These are phyloP conservation scores for Saccharomycopsis sp. DNA, from an alignment of 805 yeast species.

Conservation along the genomic window DNA sequence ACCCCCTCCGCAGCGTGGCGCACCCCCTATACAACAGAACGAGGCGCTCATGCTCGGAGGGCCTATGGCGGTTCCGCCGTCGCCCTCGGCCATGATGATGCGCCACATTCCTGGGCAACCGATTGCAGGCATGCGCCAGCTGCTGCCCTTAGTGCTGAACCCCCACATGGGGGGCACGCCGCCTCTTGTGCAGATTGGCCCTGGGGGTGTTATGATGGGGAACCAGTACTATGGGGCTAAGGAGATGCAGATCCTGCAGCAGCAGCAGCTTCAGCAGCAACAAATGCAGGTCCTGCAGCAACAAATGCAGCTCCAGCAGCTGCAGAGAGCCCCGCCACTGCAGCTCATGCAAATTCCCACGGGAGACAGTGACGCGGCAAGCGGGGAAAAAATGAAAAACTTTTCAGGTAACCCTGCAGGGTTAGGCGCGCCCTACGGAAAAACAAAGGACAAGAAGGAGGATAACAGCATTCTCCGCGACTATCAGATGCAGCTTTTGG, in stretches of 20 bases:
- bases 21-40: too few relatives aligned
- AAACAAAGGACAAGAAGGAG: constrained; percentile 17
- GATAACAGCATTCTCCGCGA: constrained; percentile 61
- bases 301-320: constrained; percentile 26
- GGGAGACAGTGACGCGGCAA: not conserved
- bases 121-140: not conserved
- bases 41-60: too few relatives aligned
- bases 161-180: not conserved
- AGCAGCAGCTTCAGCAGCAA: constrained; percentile 6
- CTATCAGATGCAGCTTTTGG: constrained; percentile 71
- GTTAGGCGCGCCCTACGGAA: constrained; percentile 22
- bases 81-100: not conserved
- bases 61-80: not conserved
- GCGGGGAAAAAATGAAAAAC: not conserved
- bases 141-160: not conserved
- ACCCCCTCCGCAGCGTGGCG: too few relatives aligned
- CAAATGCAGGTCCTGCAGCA: not conserved
- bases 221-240: constrained; percentile 19
- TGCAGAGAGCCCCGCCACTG: not conserved
- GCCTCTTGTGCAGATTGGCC: not conserved
- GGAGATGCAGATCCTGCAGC: constrained; percentile 9
- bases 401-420: constrained; percentile 12
- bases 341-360: constrained; percentile 5
- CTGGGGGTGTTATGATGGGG: constrained; percentile 11
- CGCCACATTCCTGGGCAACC: not conserved